Evolutionary conservation across 352 stramenopile species (phyloP).

Genomic region (Pythium periplocum): DNA sequence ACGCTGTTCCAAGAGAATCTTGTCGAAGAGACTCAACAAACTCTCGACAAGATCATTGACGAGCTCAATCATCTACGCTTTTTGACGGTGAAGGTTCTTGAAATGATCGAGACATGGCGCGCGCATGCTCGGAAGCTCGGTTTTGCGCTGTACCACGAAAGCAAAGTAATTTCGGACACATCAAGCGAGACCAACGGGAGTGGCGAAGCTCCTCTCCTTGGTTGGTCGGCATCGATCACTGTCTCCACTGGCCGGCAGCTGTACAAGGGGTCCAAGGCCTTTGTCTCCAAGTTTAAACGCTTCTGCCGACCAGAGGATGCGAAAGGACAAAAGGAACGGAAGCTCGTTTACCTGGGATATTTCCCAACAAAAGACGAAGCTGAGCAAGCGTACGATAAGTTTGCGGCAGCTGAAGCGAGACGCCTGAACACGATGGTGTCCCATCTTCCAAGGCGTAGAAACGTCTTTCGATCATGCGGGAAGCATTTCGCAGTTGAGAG

Average conservation of each 20-base stretch:
- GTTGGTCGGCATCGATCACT: constrained; percentile 69
- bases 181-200: not conserved
- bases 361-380: constrained; percentile 62
- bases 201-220: constrained; percentile 20
- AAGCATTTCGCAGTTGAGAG: constrained; percentile 82
- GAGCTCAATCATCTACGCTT: constrained; percentile 56
- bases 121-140: constrained; percentile 42
- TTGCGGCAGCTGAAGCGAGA: constrained; percentile 49
- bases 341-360: constrained; percentile 68
- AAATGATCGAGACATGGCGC: constrained; percentile 62
- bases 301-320: constrained; percentile 61
- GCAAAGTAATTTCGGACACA: not conserved
- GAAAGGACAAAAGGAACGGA: constrained; percentile 41
- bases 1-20: constrained; percentile 59
- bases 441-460: constrained; percentile 47
- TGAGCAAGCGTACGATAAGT: constrained; percentile 64
- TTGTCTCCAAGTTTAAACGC: constrained; percentile 64
- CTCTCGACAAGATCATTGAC: constrained; percentile 28
- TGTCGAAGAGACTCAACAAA: constrained; percentile 30
- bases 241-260: constrained; percentile 55
- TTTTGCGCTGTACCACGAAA: constrained; percentile 36
- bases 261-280: constrained; percentile 66
- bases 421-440: constrained; percentile 56
- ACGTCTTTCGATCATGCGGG: constrained; percentile 70
- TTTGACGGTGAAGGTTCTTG: constrained; percentile 63